Evolutionary conservation across 2,329 filamentous ascomycete species (phyloP), one percentile per base, ranked within the genome.

Genomic region (Hypoxylon sp.): DNA sequence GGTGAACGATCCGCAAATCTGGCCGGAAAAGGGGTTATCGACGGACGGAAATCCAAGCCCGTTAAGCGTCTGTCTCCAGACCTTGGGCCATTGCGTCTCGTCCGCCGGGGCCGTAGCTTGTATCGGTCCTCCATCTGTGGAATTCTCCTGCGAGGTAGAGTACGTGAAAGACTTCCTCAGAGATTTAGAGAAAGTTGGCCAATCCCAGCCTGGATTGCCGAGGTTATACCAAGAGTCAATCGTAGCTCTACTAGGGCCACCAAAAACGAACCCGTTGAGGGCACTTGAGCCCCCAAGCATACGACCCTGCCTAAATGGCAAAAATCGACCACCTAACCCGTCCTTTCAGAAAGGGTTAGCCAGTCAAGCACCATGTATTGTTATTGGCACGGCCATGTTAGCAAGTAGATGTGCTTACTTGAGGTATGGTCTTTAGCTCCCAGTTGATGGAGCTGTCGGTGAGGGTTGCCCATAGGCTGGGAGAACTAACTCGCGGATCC

Each of bases 21-120:
- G 11, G n/a, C 29, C 20, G 2, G 58, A 60, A 11, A 70, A 64
- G 10, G 64, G 65, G 23, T 69, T 63, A n/a, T 51, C 59, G 4
- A 56, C 54, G 10, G 48, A 41, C 1, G 47, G 23, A n/a, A 59
- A 59, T 3, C 68, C 67, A 3, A 70, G 29, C 9, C 37, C 40
- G 23, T 48, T 37, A n/a, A 69, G 41, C 2, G 60, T 62, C 13
- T 69, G 63, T 20, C 57, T 58, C 67, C 66, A 69, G 17, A 58
- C 48, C 4, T 37, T 48, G 10, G 56, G 43, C 55, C 63, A 63
- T 7, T 42, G 49, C 15, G 58, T 58, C 13, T 66, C 50, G 2
- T 47, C 56, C 3, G 49, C 43, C 15, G 65, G 55, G 18, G 68
- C 43, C n/a, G 45, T 55, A 20, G 62, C 51, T 51, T 67, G 60